Conservation (phyloP, 495 filamentous ascomycete genomes). For the Penicilliopsis zonata region DNA sequence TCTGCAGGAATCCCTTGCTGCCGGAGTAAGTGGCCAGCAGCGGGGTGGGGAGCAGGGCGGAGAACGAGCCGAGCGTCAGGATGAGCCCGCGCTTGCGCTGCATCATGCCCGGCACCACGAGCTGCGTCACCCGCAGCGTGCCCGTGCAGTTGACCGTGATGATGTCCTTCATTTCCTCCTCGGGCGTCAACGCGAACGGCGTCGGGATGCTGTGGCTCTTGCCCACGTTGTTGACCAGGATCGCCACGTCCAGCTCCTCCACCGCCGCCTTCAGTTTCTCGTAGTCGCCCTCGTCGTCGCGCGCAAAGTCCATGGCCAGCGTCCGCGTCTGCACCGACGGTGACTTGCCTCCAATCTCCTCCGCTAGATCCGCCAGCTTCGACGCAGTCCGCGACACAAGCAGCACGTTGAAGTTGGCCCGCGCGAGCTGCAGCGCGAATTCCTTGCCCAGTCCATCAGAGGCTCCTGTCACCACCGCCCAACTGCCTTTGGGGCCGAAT, state of each 20-base stretch:
- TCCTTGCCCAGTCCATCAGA: constrained; percentile 97
- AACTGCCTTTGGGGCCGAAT: constrained; percentile 85
- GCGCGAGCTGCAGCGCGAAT: constrained; percentile 82
- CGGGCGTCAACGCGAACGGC: constrained; percentile 66
- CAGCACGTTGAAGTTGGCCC: constrained; percentile 81
- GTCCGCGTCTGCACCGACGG: constrained; percentile 54
- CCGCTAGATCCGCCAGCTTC: constrained; percentile 68
- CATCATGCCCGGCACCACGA: constrained; percentile 76
- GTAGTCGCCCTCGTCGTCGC: constrained; percentile 67
- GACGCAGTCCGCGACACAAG: constrained; percentile 88
- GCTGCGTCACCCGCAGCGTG: constrained; percentile 74
- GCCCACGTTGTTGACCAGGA: constrained; percentile 96
- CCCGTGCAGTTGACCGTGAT: constrained; percentile 88
- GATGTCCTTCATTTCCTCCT: constrained; percentile 74
- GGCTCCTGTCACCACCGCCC: constrained; percentile 91
- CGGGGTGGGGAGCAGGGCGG: constrained; percentile 79
- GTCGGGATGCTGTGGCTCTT: constrained; percentile 87
- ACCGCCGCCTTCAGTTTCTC: constrained; percentile 53
- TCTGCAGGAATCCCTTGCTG: constrained; percentile 94
- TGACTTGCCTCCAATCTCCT: constrained; percentile 59
- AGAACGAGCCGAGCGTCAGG: constrained; percentile 94
- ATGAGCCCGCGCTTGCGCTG: constrained; percentile 76
- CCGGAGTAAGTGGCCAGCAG: constrained; percentile 94
- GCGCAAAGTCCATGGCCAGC: constrained; percentile 83
- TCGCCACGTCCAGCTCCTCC: constrained; percentile 63